Evolutionary conservation across 345 rosid genomes (phyloP).

Genomic region (Sisymbrium irio): DNA sequence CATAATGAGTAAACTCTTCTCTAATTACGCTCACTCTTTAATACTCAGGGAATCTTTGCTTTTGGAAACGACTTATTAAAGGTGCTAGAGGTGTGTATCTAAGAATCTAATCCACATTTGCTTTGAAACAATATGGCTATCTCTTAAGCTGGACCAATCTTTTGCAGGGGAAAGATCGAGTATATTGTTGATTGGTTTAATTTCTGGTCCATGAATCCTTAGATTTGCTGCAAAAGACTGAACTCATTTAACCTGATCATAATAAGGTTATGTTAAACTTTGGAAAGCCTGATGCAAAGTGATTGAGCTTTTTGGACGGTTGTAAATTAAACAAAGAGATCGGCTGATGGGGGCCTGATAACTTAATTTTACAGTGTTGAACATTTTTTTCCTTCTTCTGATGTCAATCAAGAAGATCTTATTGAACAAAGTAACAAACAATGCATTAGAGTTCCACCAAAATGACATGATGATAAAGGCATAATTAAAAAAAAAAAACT

Average conservation of each 20-base stretch:
- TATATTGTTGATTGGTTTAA: constrained; percentile 12
- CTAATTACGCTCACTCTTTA: neutral
- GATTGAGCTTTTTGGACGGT: neutral
- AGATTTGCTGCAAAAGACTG: neutral
- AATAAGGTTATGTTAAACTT: neutral
- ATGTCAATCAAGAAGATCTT: neutral
- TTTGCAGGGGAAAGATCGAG: constrained; percentile 59
- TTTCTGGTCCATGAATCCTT: neutral
- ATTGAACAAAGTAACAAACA: neutral
- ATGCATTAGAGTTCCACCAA: no score
- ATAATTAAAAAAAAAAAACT: no score
- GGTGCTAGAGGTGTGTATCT: constrained; percentile 50
- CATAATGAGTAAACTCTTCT: constrained; percentile 10
- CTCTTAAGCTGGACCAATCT: constrained; percentile 7
- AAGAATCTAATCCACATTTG: constrained; percentile 5
- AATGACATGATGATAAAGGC: no score
- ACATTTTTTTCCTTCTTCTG: neutral
- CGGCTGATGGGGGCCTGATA: neutral
- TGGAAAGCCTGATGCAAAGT: neutral
- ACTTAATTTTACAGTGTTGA: neutral
- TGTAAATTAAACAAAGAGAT: neutral
- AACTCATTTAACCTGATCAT: neutral
- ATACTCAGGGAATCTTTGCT: constrained; percentile 46
- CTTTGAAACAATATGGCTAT: neutral
- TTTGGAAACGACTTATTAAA: constrained; percentile 48